Conservation (phyloP, 352 stramenopile genomes). For the Phytopythium aichiense region DNA sequence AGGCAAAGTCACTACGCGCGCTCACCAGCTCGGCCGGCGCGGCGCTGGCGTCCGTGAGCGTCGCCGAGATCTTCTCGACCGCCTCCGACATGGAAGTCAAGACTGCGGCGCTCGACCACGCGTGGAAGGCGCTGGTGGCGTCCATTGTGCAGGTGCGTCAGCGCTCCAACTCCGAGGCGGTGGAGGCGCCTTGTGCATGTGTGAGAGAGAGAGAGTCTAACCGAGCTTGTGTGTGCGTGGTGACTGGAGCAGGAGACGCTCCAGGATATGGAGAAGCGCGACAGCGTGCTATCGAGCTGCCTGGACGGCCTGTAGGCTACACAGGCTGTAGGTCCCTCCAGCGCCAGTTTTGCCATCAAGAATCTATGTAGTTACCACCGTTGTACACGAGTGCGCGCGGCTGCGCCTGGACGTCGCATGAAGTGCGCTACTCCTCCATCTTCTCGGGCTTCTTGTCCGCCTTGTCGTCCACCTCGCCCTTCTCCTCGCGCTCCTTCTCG, state of each 20-base stretch:
- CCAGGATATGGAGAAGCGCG: conserved; percentile 56
- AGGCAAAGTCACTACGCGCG: conserved; percentile 7
- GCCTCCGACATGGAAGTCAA: conserved; percentile 59
- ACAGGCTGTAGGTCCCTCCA: conserved; percentile 23
- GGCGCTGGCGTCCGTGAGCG: conserved; percentile 16
- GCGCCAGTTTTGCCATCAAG: background rate
- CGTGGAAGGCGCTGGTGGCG: conserved; percentile 47
- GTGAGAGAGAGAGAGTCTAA: background rate
- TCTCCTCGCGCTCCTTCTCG: conserved; percentile 51
- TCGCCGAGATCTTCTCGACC: conserved; percentile 39
- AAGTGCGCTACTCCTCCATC: conserved; percentile 48
- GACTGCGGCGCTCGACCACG: conserved; percentile 43
- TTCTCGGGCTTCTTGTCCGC: conserved; percentile 27
- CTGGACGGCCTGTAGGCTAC: conserved; percentile 68
- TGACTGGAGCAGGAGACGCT: conserved; percentile 47
- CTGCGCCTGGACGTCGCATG: background rate
- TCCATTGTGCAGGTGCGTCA: conserved; percentile 47
- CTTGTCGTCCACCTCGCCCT: conserved; percentile 23
- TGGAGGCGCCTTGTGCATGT: background rate
- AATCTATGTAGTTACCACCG: background rate
- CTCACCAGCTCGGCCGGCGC: conserved; percentile 3
- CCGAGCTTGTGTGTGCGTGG: background rate
- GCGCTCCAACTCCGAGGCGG: background rate
- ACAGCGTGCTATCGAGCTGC: conserved; percentile 63
- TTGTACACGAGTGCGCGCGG: background rate